phyloP scores from a whole-genome alignment of 2,329 filamentous ascomycete species.

The Hymenoscyphus fraxineus region DNA sequence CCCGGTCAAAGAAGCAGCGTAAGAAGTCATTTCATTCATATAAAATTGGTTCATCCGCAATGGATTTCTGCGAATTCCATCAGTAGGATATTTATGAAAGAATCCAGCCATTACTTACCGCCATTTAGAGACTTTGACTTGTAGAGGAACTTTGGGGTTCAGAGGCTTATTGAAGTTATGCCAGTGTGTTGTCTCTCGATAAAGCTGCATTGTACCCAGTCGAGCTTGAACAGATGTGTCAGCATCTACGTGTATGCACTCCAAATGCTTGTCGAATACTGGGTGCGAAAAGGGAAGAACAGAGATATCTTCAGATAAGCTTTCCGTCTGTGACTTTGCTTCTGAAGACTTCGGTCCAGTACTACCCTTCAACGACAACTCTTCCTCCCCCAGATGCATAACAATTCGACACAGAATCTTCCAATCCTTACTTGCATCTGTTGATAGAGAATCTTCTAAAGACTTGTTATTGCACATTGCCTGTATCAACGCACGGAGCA shows the following conservation, averaged over 20 bases:
- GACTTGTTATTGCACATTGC: slow-evolving; percentile 25
- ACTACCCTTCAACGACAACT: slow-evolving; percentile 32
- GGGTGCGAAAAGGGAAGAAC: slow-evolving; percentile 48
- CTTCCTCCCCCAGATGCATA: slow-evolving; percentile 32
- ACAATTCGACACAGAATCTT: slow-evolving; percentile 27
- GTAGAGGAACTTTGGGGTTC: slow-evolving; percentile 39
- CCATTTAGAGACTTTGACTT: slow-evolving; percentile 41
- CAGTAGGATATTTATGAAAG: not conserved
- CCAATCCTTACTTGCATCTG: slow-evolving; percentile 28
- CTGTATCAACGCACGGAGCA: slow-evolving; percentile 35
- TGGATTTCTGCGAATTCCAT: slow-evolving; percentile 27
- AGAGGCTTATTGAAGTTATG: slow-evolving; percentile 55
- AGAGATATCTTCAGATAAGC: slow-evolving; percentile 19
- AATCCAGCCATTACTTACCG: slow-evolving; percentile 22
- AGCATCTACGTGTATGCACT: slow-evolving; percentile 39
- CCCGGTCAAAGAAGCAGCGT: slow-evolving; percentile 67
- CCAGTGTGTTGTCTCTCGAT: slow-evolving; percentile 55
- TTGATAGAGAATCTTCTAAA: slow-evolving; percentile 20
- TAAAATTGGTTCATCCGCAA: slow-evolving; percentile 51
- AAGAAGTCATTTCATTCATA: slow-evolving; percentile 64
- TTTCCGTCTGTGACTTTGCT: slow-evolving; percentile 15
- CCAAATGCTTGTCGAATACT: slow-evolving; percentile 44
- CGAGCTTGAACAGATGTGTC: slow-evolving; percentile 27
- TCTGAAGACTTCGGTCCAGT: slow-evolving; percentile 19
- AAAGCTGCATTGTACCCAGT: slow-evolving; percentile 37